Conservation (phyloP, 805 yeast species). For the Metschnikowia hibisci region DNA sequence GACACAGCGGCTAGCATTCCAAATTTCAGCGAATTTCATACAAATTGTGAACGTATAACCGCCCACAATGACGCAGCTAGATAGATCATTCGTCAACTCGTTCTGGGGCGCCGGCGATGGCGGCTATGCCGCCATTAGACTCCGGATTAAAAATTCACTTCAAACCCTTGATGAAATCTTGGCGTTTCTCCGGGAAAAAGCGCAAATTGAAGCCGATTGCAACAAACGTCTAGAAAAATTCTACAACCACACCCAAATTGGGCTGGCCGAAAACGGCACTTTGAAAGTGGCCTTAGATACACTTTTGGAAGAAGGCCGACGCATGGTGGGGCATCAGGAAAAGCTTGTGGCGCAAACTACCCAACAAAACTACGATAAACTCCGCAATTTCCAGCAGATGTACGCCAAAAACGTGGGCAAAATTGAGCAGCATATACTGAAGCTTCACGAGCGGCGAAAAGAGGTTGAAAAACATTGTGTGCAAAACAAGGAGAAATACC, state of each 20-base stretch:
- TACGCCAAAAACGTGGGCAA: slow-evolving; percentile 53
- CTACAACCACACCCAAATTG: slow-evolving; percentile 44
- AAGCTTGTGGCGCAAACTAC: slow-evolving; percentile 51
- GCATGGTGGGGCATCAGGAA: slow-evolving; percentile 54
- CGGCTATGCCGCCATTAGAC: slow-evolving; percentile 54
- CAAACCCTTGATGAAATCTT: slow-evolving; percentile 44
- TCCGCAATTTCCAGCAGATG: slow-evolving; percentile 48
- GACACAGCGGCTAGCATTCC: not conserved
- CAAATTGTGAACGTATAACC: not conserved
- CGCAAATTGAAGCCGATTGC: slow-evolving; percentile 71
- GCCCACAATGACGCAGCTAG: slow-evolving; percentile 10
- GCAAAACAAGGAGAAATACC: slow-evolving; percentile 46
- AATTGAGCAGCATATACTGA: slow-evolving; percentile 53
- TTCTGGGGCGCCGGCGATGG: slow-evolving; percentile 67
- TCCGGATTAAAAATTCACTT: slow-evolving; percentile 55
- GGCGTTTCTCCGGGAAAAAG: slow-evolving; percentile 38
- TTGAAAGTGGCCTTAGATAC: slow-evolving; percentile 57
- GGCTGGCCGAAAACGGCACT: slow-evolving; percentile 57
- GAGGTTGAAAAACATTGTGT: slow-evolving; percentile 35
- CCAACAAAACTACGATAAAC: slow-evolving; percentile 43
- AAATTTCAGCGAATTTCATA: not conserved
- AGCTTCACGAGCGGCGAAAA: slow-evolving; percentile 47
- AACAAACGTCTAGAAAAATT: slow-evolving; percentile 51
- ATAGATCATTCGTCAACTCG: slow-evolving; percentile 38
- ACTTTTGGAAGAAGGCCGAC: slow-evolving; percentile 54